These are phyloP conservation scores for Drechslerella coelobrocha DNA, from an alignment of 2,329 filamentous ascomycete species.

Conservation along the genomic window DNA sequence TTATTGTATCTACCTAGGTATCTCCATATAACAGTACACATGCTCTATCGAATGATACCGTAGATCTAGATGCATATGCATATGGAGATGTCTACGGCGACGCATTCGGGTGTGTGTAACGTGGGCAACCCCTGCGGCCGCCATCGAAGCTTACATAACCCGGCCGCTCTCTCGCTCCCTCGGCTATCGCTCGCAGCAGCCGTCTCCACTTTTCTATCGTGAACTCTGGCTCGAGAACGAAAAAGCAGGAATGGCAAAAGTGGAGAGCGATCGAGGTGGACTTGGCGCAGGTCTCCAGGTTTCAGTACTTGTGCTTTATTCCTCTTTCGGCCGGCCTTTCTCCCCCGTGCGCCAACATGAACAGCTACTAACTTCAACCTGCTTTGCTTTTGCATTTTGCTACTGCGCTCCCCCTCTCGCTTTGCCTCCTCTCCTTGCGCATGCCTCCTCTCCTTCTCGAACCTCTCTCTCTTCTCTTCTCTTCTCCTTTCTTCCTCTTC, in stretches of 20 bases:
- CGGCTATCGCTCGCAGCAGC: slow-evolving; percentile 1
- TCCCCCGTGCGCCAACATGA: no score
- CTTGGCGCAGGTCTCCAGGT: not conserved
- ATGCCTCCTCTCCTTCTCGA: not conserved
- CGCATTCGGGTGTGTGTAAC: no score
- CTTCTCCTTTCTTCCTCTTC: not conserved
- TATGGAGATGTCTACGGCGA: not conserved
- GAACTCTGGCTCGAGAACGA: no score
- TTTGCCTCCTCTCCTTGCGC: slow-evolving; percentile 5
- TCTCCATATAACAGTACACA: no score
- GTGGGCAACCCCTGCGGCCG: no score
- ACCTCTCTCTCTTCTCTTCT: slow-evolving; percentile 1
- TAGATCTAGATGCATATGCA: not conserved
- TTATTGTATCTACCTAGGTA: no score
- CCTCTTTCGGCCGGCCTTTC: not conserved
- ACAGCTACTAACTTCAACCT: not conserved
- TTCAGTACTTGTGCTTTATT: not conserved
- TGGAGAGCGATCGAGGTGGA: no score
- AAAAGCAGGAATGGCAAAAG: no score
- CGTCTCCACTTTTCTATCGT: not conserved
- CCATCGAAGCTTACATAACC: no score
- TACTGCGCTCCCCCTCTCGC: no score
- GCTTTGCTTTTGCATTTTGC: not conserved
- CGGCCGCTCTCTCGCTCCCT: no score
- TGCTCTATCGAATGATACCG: not conserved